Evolutionary conservation across 2,329 filamentous ascomycete species (phyloP).

Genomic region (Pseudopyricularia cyperi): DNA sequence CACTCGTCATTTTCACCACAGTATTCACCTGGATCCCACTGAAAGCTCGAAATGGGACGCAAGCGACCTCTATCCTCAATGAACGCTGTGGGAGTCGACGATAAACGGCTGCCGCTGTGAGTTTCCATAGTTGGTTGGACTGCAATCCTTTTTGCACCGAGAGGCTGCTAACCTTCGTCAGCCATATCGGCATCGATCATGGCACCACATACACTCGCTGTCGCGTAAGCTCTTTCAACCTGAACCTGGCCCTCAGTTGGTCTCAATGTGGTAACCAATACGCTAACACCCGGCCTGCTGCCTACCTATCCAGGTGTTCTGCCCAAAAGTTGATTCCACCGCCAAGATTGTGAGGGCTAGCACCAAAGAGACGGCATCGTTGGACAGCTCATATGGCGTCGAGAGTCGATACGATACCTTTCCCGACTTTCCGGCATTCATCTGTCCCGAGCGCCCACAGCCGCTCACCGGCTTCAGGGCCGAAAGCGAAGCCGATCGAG

Average conservation of each 20-base stretch:
- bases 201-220: neutral
- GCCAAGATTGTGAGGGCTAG: neutral
- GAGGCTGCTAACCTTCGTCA: neutral
- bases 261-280: no score
- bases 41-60: no score
- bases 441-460: neutral
- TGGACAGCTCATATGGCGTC: neutral
- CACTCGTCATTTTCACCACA: no score
- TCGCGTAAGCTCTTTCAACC: neutral
- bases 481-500: neutral
- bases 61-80: no score
- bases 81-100: neutral
- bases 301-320: neutral
- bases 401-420: neutral
- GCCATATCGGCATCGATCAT: slow-evolving; percentile 1
- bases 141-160: neutral
- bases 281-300: neutral
- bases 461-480: neutral
- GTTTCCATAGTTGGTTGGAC: neutral
- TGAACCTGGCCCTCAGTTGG: no score
- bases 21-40: no score
- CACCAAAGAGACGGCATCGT: neutral
- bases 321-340: neutral
- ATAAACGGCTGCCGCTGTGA: neutral
- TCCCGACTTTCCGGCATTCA: neutral